Conservation (phyloP, 257 asterid genomes). For the Nicotiana tabacum region DNA sequence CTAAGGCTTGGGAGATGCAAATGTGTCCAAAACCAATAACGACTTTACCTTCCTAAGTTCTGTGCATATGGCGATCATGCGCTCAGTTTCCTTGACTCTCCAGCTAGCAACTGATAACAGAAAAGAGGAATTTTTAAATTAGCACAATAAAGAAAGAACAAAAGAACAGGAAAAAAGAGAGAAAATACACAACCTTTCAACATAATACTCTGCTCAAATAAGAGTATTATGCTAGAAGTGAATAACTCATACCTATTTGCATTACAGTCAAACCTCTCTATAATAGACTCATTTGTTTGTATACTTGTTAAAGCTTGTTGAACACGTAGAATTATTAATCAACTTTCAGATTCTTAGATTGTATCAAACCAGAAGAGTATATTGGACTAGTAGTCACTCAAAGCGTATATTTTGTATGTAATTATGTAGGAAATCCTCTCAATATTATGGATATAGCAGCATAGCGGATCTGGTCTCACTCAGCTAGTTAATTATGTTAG, state of each 20-base stretch:
- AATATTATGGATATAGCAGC: background rate
- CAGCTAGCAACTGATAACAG: constrained; percentile 77
- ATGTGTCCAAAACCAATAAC: background rate
- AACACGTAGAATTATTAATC: background rate
- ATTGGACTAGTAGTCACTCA: background rate
- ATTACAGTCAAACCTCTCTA: too few species aligned
- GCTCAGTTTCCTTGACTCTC: constrained; percentile 98
- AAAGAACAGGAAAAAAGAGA: background rate
- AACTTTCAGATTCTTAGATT: background rate
- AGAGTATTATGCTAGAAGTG: too few species aligned
- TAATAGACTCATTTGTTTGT: too few species aligned
- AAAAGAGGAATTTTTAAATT: background rate
- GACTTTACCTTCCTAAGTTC: constrained; percentile 78
- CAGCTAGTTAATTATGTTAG: background rate
- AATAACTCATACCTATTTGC: too few species aligned
- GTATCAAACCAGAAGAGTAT: background rate
- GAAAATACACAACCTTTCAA: background rate
- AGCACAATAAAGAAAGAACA: background rate
- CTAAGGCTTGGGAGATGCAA: background rate
- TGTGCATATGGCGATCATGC: constrained; percentile 97
- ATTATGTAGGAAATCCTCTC: background rate
- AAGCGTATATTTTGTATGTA: background rate
- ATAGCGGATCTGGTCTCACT: background rate
- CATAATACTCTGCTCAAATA: background rate
- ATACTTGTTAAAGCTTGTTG: background rate